Evolutionary conservation across 257 asterid genomes (phyloP).

Genomic region (Nicotiana otophora): DNA sequence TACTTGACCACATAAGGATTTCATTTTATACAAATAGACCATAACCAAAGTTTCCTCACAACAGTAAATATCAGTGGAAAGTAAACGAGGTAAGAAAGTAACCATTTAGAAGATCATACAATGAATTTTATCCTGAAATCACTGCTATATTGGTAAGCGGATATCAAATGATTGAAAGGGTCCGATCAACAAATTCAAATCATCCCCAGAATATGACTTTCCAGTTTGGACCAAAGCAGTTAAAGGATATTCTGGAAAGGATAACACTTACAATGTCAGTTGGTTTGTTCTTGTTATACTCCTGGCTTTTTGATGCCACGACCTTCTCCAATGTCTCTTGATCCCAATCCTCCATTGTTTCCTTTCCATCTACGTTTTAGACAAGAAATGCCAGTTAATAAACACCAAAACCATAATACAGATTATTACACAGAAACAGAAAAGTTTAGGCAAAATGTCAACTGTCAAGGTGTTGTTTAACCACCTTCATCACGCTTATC

Average conservation of each 20-base stretch:
- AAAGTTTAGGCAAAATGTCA: neutral
- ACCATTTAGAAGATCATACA: neutral
- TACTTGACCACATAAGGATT: neutral
- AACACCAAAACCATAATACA: constrained; percentile 1
- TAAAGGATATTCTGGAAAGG: neutral
- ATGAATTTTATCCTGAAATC: neutral
- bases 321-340: constrained; percentile 83
- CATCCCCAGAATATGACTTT: neutral
- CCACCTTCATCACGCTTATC: constrained; percentile 64
- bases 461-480: constrained; percentile 8
- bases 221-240: neutral
- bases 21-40: neutral
- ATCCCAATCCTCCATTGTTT: constrained; percentile 97
- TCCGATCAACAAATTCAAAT: neutral
- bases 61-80: neutral
- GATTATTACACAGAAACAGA: neutral
- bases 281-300: constrained; percentile 94
- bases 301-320: constrained; percentile 75
- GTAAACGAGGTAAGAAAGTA: neutral
- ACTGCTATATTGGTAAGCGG: neutral
- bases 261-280: constrained; percentile 71
- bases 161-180: neutral
- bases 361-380: constrained; percentile 22
- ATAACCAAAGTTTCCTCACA: neutral
- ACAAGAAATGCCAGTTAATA: neutral